Percentiles rank a stretch among this genome's conserved stretches.
Evolutionary conservation across 257 asterid species (phyloP).

Genomic region (Salvia hispanica): DNA sequence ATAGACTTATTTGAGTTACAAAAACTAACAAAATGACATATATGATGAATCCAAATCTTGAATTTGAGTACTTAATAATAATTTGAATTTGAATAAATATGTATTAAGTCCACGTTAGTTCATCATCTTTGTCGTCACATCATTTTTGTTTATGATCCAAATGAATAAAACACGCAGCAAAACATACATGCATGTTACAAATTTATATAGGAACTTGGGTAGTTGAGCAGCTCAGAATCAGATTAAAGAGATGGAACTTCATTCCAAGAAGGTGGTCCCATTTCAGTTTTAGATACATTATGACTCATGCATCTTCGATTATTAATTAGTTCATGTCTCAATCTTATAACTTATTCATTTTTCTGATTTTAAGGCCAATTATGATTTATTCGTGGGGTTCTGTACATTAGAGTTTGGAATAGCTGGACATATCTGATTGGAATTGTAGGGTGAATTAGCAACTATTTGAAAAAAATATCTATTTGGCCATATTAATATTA

Average conservation of each 20-base stretch:
- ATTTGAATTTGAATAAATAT: too few relatives aligned
- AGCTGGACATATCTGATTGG: too few relatives aligned
- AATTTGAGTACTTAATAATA: too few relatives aligned
- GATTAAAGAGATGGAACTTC: constrained; percentile 17
- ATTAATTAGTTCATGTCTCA: constrained; percentile 11
- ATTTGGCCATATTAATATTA: too few relatives aligned
- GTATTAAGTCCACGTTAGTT: too few relatives aligned
- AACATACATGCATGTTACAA: not conserved
- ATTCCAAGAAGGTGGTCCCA: constrained; percentile 30
- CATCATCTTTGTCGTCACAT: not conserved
- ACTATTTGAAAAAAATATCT: too few relatives aligned
- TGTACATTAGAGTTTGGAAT: constrained; percentile 13
- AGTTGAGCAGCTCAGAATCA: constrained; percentile 17
- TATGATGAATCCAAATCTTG: too few relatives aligned
- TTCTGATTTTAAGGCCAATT: not conserved
- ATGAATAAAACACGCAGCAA: not conserved
- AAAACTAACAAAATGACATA: too few relatives aligned
- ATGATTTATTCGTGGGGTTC: not conserved
- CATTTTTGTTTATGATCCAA: not conserved
- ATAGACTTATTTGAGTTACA: too few relatives aligned
- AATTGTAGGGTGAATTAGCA: too few relatives aligned
- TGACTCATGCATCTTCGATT: constrained; percentile 21
- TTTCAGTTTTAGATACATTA: not conserved
- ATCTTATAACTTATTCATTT: constrained; percentile 11
- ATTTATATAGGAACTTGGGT: constrained; percentile 27